Evolutionary conservation across 2,329 filamentous ascomycete genomes (phyloP).

Genomic region (Uncinocarpus reesii): DNA sequence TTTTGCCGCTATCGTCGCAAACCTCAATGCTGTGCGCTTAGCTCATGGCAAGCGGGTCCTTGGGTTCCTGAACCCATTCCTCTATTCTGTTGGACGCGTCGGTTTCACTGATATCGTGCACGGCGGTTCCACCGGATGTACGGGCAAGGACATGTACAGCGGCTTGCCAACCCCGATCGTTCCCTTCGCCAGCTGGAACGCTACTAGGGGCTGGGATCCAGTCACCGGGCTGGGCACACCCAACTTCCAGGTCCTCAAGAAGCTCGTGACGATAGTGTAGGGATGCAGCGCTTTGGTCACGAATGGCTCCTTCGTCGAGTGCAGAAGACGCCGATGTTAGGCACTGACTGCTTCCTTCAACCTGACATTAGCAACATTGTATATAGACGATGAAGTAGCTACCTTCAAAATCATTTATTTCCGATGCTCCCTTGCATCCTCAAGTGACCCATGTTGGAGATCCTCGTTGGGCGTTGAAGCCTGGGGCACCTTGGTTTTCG

Average conservation of each 20-base stretch:
- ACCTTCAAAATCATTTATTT: background rate
- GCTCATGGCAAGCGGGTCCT: conserved; percentile 43
- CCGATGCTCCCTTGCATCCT: too few species aligned
- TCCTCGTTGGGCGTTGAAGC: too few species aligned
- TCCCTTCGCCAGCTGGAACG: conserved; percentile 43
- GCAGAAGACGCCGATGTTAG: too few species aligned
- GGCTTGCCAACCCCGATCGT: conserved; percentile 22
- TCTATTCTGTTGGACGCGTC: conserved; percentile 42
- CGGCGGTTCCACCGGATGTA: conserved; percentile 26
- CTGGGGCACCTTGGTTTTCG: too few species aligned
- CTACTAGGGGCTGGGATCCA: conserved; percentile 43
- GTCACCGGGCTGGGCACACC: conserved; percentile 38
- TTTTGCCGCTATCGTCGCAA: conserved; percentile 52
- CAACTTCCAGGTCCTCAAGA: conserved; percentile 18
- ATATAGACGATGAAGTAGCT: background rate
- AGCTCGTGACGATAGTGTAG: conserved; percentile 9
- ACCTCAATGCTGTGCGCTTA: conserved; percentile 55
- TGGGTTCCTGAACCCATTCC: conserved; percentile 54
- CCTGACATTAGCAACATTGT: too few species aligned
- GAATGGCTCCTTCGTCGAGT: too few species aligned
- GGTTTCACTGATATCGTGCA: conserved; percentile 42
- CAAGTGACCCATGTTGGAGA: too few species aligned
- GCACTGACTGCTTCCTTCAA: too few species aligned
- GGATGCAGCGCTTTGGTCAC: background rate
- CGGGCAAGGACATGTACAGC: conserved; percentile 14